Conservation (phyloP, 148 eudicot genomes). For the Tetragonia tetragonoides region DNA sequence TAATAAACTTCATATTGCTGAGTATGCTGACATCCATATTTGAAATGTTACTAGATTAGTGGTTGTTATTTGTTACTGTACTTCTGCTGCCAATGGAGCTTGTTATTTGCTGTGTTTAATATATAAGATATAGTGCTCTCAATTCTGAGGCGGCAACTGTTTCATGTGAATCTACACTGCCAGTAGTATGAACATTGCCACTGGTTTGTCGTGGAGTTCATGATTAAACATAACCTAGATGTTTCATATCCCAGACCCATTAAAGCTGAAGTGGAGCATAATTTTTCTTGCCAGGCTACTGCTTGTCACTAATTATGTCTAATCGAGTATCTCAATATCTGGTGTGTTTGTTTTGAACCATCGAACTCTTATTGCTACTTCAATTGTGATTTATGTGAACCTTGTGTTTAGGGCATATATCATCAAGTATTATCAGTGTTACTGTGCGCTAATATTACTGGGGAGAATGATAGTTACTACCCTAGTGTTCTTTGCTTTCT, state of each 20-base stretch:
- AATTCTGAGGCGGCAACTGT: not conserved
- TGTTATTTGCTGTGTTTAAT: not conserved
- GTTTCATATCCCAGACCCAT: not conserved
- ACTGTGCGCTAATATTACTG: not conserved
- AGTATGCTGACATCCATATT: not conserved
- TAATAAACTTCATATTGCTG: not conserved
- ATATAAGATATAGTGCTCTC: not conserved
- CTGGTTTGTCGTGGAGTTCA: not conserved
- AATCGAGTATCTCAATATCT: not conserved
- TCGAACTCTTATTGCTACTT: not conserved
- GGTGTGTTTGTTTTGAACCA: not conserved
- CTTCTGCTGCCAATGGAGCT: not conserved
- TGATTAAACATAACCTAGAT: not conserved
- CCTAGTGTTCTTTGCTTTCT: not conserved
- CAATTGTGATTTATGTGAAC: not conserved
- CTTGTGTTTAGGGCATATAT: not conserved
- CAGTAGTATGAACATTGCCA: not conserved
- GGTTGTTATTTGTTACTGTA: not conserved
- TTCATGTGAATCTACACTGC: not conserved
- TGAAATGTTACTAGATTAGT: not conserved
- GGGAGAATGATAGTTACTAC: not conserved
- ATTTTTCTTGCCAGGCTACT: not conserved
- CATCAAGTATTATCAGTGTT: not conserved
- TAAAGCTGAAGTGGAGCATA: not conserved
- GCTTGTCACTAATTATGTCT: not conserved